Conservation (phyloP, 495 filamentous ascomycete species). For the Bacidia rubella region DNA sequence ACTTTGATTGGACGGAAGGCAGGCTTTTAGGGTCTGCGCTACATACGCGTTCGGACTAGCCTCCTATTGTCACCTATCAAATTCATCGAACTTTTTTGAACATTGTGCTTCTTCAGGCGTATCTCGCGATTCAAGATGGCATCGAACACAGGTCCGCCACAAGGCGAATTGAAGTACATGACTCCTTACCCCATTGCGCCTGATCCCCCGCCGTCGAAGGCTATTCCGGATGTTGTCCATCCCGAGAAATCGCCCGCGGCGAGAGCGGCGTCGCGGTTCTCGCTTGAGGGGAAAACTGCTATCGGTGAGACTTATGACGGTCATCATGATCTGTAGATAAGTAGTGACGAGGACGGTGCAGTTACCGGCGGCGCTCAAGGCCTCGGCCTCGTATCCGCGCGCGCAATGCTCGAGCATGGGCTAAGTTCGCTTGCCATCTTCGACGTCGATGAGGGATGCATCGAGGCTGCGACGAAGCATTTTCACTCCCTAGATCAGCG, state of each 20-base stretch:
- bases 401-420: conserved; percentile 60
- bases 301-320: conserved; percentile 3
- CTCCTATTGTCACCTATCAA: too few species aligned
- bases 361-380: conserved; percentile 56
- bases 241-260: conserved; percentile 3
- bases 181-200: conserved; percentile 12
- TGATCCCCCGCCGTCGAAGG: conserved; percentile 7
- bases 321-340: neutral
- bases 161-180: conserved; percentile 15
- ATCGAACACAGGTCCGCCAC: conserved; percentile 11
- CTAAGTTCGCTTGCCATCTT: conserved; percentile 44
- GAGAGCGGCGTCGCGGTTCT: conserved; percentile 13
- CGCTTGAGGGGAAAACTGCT: conserved; percentile 8
- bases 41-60: too few species aligned
- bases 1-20: too few species aligned
- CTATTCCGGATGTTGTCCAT: conserved; percentile 8
- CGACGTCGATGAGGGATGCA: conserved; percentile 34
- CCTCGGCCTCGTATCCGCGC: conserved; percentile 41
- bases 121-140: conserved; percentile 11
- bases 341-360: neutral
- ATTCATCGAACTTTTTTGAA: too few species aligned
- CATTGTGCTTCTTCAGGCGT: too few species aligned
- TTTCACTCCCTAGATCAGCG: neutral
- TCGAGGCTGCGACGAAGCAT: conserved; percentile 3
- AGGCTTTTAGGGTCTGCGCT: too few species aligned